phyloP scores from a whole-genome alignment of 306 rosid genomes.

The Rosa chinensis region DNA sequence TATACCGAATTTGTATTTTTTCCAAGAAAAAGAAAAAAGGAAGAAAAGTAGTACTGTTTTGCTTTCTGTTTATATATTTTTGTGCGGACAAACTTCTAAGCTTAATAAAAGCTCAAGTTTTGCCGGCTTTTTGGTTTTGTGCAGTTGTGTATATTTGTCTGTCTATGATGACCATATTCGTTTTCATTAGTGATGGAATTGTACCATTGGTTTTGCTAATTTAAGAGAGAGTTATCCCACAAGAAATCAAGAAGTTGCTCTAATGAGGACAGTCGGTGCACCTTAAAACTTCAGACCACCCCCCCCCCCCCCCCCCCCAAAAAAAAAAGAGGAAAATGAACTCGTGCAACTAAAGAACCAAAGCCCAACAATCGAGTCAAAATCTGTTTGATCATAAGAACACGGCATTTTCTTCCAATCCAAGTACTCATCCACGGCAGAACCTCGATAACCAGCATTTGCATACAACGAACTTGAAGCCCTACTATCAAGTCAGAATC shows the following conservation, averaged over 20 bases:
- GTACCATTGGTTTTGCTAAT: not conserved
- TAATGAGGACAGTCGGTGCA: not conserved
- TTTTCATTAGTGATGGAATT: not conserved
- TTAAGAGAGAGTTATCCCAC: not conserved
- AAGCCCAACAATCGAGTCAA: no score
- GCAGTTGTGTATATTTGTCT: slow-evolving; percentile 38
- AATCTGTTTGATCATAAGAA: no score
- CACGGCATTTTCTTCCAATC: no score
- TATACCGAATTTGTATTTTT: slow-evolving; percentile 57
- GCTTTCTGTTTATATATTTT: slow-evolving; percentile 17
- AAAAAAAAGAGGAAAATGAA: not conserved
- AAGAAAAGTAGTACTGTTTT: slow-evolving; percentile 23
- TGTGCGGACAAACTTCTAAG: slow-evolving; percentile 39
- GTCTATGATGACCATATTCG: not conserved
- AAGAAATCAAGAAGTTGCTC: not conserved
- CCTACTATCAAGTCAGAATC: not conserved
- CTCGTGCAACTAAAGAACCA: not conserved
- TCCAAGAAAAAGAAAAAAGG: slow-evolving; percentile 8
- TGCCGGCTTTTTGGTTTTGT: slow-evolving; percentile 43
- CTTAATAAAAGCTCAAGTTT: slow-evolving; percentile 55
- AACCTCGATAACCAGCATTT: no score
- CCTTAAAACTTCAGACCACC: not conserved
- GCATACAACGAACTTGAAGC: not conserved
- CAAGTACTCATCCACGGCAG: no score
- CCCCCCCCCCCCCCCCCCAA: no score